Evolutionary conservation across 2,329 filamentous ascomycete genomes (phyloP).

Genomic region (Colletotrichum sp.): DNA sequence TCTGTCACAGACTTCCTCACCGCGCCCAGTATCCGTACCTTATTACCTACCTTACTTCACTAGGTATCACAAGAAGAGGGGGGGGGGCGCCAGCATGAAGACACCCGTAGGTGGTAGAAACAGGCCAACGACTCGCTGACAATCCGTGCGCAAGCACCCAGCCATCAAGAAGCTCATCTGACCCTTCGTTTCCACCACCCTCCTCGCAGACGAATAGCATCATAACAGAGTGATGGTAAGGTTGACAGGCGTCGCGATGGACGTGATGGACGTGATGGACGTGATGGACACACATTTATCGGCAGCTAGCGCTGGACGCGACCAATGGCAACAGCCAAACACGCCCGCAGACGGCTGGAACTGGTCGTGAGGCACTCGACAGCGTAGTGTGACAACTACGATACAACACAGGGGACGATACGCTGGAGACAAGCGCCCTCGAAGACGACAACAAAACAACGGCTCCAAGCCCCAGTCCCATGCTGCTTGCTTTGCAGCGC

Average conservation of each 20-base stretch:
- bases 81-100: neutral
- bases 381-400: neutral
- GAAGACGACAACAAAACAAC: neutral
- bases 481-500: neutral
- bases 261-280: neutral
- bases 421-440: neutral
- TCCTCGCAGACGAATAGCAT: too few species aligned
- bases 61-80: neutral
- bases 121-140: neutral
- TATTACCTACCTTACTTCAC: too few species aligned
- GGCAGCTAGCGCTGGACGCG: neutral
- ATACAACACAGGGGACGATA: neutral
- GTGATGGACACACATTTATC: neutral
- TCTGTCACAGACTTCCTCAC: neutral
- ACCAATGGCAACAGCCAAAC: neutral
- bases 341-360: neutral
- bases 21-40: neutral
- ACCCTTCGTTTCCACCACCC: neutral
- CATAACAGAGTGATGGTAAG: neutral
- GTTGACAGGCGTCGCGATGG: neutral
- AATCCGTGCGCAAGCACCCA: neutral
- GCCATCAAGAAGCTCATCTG: neutral
- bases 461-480: neutral
- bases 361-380: neutral
- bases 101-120: neutral